These are phyloP conservation scores for Coemansia sp. DNA, from an alignment of 192 early-diverging fungal genomes.

Conservation along the genomic window DNA sequence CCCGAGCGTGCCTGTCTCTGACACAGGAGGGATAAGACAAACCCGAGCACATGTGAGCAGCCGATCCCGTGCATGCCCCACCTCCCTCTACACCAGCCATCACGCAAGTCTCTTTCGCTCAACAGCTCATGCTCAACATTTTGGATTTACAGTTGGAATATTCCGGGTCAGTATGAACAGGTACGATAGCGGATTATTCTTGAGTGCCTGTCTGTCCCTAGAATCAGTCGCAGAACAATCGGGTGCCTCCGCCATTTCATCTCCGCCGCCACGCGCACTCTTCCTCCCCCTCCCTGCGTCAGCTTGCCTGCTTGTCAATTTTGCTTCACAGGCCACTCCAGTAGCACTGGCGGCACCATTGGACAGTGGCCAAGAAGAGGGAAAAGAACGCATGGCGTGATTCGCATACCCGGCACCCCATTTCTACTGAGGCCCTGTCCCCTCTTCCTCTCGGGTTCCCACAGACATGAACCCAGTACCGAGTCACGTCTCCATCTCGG, in stretches of 20 bases:
- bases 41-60: conserved; percentile 3
- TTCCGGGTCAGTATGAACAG: neutral
- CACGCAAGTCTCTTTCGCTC: conserved; percentile 2
- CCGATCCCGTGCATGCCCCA: conserved; percentile 10
- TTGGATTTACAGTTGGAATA: neutral
- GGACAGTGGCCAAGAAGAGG: neutral
- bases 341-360: neutral
- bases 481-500: neutral
- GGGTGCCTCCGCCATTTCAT: neutral
- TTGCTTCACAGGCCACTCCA: neutral
- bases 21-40: neutral
- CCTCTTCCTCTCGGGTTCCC: neutral
- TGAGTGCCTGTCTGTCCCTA: neutral
- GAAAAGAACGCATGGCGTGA: conserved; percentile 1
- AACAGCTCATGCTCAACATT: neutral
- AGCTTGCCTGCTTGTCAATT: neutral
- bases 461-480: neutral
- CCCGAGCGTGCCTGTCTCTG: neutral
- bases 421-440: neutral
- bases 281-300: too few species aligned
- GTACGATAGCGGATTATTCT: neutral
- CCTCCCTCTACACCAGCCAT: conserved; percentile 5
- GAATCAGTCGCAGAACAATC: neutral
- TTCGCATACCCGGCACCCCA: conserved; percentile 1
- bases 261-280: conserved; percentile 7